phyloP scores from a whole-genome alignment of 176 grass and related monocot species.

The Pontederia paniculata region DNA sequence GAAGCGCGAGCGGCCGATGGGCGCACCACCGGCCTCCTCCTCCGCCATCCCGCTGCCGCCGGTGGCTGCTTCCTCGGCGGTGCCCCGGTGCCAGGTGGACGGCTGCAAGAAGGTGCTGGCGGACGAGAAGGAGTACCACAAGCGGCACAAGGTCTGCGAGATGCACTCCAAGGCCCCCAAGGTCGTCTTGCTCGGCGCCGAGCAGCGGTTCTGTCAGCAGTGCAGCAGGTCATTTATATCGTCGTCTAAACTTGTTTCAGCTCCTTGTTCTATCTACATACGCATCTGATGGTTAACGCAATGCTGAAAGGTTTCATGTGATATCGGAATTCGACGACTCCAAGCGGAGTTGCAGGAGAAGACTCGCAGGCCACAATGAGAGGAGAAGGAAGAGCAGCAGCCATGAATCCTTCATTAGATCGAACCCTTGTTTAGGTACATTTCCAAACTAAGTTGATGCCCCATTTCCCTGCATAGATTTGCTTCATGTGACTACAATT shows the following conservation, averaged over 20 bases:
- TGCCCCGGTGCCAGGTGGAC: conserved; percentile 66
- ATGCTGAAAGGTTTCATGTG: conserved; percentile 33
- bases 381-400: conserved; percentile 66
- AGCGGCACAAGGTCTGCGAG: conserved; percentile 78
- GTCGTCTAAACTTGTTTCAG: too few relatives aligned
- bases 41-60: background rate
- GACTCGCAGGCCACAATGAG: conserved; percentile 80
- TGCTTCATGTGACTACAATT: too few relatives aligned
- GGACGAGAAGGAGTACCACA: conserved; percentile 67
- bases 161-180: conserved; percentile 60
- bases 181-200: conserved; percentile 54
- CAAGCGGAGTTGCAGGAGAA: conserved; percentile 74
- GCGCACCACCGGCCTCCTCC: too few relatives aligned
- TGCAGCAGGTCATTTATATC: conserved; percentile 52
- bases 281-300: background rate
- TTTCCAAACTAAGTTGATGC: too few relatives aligned
- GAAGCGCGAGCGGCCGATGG: too few relatives aligned
- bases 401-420: conserved; percentile 47
- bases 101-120: conserved; percentile 37
- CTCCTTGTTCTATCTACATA: too few relatives aligned
- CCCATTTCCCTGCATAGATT: too few relatives aligned
- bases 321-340: conserved; percentile 74
- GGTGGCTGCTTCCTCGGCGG: background rate
- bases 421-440: conserved; percentile 21
- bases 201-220: conserved; percentile 93